A percentile compares a stretch with the other conserved stretches of the same genome.
Conservation (phyloP, 495 filamentous ascomycete genomes). For the Tuber calosporum region DNA sequence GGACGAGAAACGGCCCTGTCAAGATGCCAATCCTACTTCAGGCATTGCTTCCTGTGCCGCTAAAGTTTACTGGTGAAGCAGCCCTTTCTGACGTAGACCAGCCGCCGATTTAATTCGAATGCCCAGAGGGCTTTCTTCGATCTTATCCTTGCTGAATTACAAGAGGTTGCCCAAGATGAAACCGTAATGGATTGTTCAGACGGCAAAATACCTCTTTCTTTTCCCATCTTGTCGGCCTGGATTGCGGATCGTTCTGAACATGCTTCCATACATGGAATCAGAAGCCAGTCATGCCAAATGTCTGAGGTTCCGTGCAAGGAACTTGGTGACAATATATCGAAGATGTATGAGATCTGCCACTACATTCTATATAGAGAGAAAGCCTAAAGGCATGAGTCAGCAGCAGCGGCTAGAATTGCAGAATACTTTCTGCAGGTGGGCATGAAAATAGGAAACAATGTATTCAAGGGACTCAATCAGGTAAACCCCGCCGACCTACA, state of each 20-base stretch:
- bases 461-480: no score
- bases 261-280: neutral
- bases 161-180: neutral
- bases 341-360: neutral
- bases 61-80: neutral
- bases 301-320: neutral
- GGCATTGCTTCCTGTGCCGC: neutral
- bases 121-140: no score
- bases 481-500: no score
- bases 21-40: neutral
- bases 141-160: neutral
- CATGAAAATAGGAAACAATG: no score
- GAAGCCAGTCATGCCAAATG: neutral
- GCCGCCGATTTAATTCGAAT: no score
- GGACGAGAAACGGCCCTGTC: neutral
- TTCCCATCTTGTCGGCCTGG: slow-evolving; percentile 4
- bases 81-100: no score
- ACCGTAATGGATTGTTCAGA: neutral
- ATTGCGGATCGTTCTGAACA: slow-evolving; percentile 7
- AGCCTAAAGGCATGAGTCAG: neutral
- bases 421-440: no score
- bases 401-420: no score
- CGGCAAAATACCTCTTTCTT: neutral
- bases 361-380: no score
- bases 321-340: neutral